Evolutionary conservation across 352 stramenopile genomes (phyloP), one percentile per base, ranked within the genome.

Genomic region (Aphanomyces stellatus): DNA sequence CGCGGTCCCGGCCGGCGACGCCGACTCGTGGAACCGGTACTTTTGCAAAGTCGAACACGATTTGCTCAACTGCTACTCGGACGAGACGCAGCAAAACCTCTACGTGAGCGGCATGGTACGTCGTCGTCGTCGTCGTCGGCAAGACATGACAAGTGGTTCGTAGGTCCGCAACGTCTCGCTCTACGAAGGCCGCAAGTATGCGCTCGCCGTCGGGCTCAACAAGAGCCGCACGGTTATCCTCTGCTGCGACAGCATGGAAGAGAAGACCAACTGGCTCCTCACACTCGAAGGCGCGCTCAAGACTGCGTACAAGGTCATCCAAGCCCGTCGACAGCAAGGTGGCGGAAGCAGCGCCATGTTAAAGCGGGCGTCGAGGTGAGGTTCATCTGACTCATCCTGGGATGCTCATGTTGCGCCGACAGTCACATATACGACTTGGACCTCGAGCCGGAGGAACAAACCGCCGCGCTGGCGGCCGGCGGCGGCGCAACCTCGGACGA

Each of bases 191-290:
- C 88, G 88, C 55, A 80, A 81, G 66, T 91, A 79, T 69, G 82
- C 81, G 13, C 71, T 91, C 56, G 72, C 88, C 8, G 83, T 82
- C 33, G 81, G 74, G 59, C 79, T 91, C 24, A 91, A 90, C 63
- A 77, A 79, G 35, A 53, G 72, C 19, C 81, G 82, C 19, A 91
- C 79, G 46, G 86, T 91, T 71, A 83, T 90, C 67, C 63, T 91
- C 34, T 87, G 78, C 71, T 91, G 88, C 46, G 82, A 91, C 59
- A 88, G 79, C 35, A 80, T 81, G 11, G 82, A 91, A 69, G 82
- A 91, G 67, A 89, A 89, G 61, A 91, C 88, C 76, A 86, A 79
- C 46, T 91, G 82, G 82, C 87, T 91, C 62, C 71, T 91, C 27
- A 90, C 81, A 57, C 25, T 63, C 4, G 55, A 63, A 31, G 55